These are phyloP conservation scores for Wilhelminamyces savonicus DNA, from an alignment of 805 yeast genomes.

Conservation along the genomic window DNA sequence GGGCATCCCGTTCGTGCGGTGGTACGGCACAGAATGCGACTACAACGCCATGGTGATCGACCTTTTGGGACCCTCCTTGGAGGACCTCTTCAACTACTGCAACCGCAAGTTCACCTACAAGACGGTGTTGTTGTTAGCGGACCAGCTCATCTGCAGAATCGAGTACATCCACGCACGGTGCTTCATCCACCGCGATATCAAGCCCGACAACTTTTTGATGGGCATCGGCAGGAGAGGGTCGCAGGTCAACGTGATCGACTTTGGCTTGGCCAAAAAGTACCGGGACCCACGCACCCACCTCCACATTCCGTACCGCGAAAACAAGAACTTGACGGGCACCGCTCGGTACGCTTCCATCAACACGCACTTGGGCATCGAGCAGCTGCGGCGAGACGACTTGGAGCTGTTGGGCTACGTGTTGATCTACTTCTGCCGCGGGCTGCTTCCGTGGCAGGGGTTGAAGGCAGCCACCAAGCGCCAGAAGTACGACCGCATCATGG, in stretches of 20 bases:
- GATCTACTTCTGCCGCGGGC: constrained; percentile 15
- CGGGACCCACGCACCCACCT: constrained; percentile 91
- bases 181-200: constrained; percentile 78
- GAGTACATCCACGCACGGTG: constrained; percentile 95
- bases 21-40: constrained; percentile 96
- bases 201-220: constrained; percentile 80
- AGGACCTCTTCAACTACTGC: constrained; percentile 94
- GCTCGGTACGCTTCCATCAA: constrained; percentile 17
- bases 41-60: constrained; percentile 97
- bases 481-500: constrained; percentile 17
- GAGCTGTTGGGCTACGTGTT: constrained; percentile 15
- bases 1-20: constrained; percentile 93
- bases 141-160: constrained; percentile 88
- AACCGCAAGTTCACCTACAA: constrained; percentile 88
- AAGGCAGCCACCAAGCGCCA: constrained; percentile 16
- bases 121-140: constrained; percentile 88
- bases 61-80: constrained; percentile 89
- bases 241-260: constrained; percentile 90
- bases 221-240: constrained; percentile 93
- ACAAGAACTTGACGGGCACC: constrained; percentile 16
- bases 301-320: constrained; percentile 62
- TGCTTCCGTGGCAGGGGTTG: constrained; percentile 17
- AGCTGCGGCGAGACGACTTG: constrained; percentile 14
- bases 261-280: constrained; percentile 89
- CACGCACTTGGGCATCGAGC: constrained; percentile 16